Percentiles rank a stretch among this genome's conserved stretches.
These are phyloP conservation scores for Plasmodium gaboni DNA, from an alignment of 169 alveolate species.

Conservation along the genomic window DNA sequence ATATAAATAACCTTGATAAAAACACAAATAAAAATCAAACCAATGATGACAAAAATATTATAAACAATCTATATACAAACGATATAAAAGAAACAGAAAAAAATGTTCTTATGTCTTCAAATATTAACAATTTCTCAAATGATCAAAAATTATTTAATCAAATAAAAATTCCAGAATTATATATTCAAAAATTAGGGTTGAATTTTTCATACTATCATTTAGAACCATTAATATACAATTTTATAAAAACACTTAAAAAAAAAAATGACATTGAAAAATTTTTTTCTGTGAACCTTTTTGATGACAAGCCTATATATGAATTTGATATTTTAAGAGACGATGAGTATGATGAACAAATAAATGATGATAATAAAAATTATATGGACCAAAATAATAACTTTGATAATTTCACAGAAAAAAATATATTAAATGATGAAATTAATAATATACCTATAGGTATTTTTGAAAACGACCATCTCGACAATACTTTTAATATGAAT, in stretches of 20 bases:
- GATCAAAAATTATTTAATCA: conserved; percentile 51
- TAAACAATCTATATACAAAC: background rate
- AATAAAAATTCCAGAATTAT: conserved; percentile 51
- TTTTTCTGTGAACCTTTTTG: conserved; percentile 41
- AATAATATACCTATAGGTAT: conserved; percentile 13
- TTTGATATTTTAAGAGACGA: conserved; percentile 56
- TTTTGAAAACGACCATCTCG: conserved; percentile 29
- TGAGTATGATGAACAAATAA: conserved; percentile 13
- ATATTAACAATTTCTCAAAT: background rate
- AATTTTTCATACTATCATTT: conserved; percentile 25
- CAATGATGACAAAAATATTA: background rate
- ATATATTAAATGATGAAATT: conserved; percentile 13
- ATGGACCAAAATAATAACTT: conserved; percentile 6
- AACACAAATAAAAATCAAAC: background rate
- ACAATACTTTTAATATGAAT: conserved; percentile 1
- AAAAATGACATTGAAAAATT: conserved; percentile 42
- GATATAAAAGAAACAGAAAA: background rate
- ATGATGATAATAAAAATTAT: conserved; percentile 1
- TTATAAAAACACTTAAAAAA: conserved; percentile 41
- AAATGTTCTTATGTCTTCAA: background rate
- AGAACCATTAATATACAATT: conserved; percentile 48
- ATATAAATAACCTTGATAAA: background rate
- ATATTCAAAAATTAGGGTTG: conserved; percentile 48
- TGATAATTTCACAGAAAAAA: background rate
- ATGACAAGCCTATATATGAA: conserved; percentile 27